These are phyloP conservation scores for Corymbia citriodora DNA, from an alignment of 441 rosid genomes.

Conservation along the genomic window DNA sequence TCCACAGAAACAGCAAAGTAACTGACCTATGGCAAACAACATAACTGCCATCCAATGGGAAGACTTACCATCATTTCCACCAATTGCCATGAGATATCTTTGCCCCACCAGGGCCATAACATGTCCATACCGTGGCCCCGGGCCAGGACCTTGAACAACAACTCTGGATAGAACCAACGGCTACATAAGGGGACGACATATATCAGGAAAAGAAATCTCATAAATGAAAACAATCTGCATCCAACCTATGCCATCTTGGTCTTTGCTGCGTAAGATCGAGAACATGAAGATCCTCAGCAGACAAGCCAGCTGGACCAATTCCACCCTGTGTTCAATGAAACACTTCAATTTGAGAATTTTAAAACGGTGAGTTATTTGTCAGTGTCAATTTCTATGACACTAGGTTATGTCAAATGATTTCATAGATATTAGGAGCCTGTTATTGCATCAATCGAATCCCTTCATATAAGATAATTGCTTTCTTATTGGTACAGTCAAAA, in stretches of 20 bases:
- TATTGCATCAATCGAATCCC: not conserved
- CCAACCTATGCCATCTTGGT: constrained; percentile 96
- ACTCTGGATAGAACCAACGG: constrained; percentile 50
- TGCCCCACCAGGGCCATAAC: constrained; percentile 99
- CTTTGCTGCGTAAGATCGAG: constrained; percentile 95
- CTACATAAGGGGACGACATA: constrained; percentile 3
- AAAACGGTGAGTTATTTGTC: not conserved
- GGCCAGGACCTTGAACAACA: constrained; percentile 99
- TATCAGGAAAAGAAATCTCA: not conserved
- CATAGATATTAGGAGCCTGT: not conserved
- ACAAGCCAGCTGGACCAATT: constrained; percentile 98
- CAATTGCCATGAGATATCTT: constrained; percentile 87
- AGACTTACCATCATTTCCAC: constrained; percentile 84
- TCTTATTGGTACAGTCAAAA: not conserved
- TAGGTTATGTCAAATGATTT: not conserved
- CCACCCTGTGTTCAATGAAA: constrained; percentile 65
- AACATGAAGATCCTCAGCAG: constrained; percentile 99
- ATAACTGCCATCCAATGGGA: not conserved
- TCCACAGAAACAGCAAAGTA: not conserved
- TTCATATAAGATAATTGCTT: not conserved
- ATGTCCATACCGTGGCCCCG: constrained; percentile 99
- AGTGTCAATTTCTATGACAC: not conserved
- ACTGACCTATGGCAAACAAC: not conserved
- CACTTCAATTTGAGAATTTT: constrained; percentile 3
- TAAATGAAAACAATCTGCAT: not conserved